Base-by-base conservation (phyloP, 2,329 filamentous ascomycete genomes). In the Colletotrichum orbiculare region DNA sequence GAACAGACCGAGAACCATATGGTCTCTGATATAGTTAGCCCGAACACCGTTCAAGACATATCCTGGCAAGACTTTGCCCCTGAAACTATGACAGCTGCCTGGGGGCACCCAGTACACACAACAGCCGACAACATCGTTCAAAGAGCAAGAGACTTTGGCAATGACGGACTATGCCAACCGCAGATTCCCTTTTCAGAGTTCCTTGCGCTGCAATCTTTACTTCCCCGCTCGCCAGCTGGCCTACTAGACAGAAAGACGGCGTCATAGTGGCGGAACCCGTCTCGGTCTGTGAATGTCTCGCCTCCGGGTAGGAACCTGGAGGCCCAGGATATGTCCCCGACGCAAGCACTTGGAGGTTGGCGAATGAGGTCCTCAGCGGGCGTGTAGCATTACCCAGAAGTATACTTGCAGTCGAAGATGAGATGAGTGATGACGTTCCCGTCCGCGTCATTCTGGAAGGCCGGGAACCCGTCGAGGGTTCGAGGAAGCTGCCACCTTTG, bases 391-490 rank as follows among this genome's bases (percentile, higher is more conserved):
- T 73, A 0, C 54, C 68, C 0, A n/a, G 41, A 0, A 61, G 64
- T 0, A 37, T 53, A 10, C 38, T 64, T 2, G 46, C 25, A 13
- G 39, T 56, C 34, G 68, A 73, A 7, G 69, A 74, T 17, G 65
- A 66, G 5, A 64, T 64, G 17, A 66, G 65, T 5, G 68, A 74
- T 17, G 72, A 74, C 15, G 69, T 68, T 6, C 69, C 73, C 0
- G 42, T 74, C 2, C 66, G 71, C 11, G 72, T 71, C 3, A 13
- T 74, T 0, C 1, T 74, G 0, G 68, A 74, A 37, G 73, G 73
- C 4, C 73, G 73, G 73, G 68, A 73, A n/a, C 71, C 65, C 17
- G 59, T 74, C 7, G 71, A 74, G 17, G 46, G 56, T 12, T 63
- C 66, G 4, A 70, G 69, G 1, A 70, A 64, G 15, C 64, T 75